Evolutionary conservation across 768 basidiomycete genomes (phyloP), one percentile per base, ranked within the genome.

Genomic region (Phylloporus scabripes): DNA sequence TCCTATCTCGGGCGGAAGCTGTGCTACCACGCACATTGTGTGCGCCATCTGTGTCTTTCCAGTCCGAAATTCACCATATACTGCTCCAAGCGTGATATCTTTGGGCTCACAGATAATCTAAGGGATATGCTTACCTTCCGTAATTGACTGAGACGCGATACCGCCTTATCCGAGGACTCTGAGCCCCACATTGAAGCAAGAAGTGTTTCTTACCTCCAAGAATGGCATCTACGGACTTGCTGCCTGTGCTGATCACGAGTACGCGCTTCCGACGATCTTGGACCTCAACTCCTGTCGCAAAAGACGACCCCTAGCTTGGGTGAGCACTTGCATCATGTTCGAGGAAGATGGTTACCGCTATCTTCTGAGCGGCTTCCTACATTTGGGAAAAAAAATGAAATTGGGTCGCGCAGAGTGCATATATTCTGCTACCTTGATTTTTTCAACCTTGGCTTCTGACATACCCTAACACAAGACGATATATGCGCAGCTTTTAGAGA

Each of bases 401-500:
- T 21, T 9, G 8, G 15, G 26, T 18, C 3, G 29, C 14, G 24
- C 20, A 9, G 32, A 31, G 23, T 46, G 58, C 58, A 50, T 61
- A 52, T 49, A 54, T 49, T 48, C 63, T 36, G 37, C 36, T 49
- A 80, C 92, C 74, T 95, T 95, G 60, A 97, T 89, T 66, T 98
- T 98, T 62, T 98, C 94, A 2, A 98, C 92, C 65, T 98, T 98
- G 0, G 94, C 88, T 59, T 96, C 94, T 3, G 93, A 93, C 78
- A 95, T 85, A 37, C 94, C 94, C 91, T 94, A 52, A 48, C 15
- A 49, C 7, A 9, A 51, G 50, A 34, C 4, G 37, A 39, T 55
- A 31, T 31, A 31, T 17, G 50, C 18, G 4, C 11, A 37, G 26
- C 11, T 18, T 11, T 38, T 44, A n/a, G 7, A 5, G 28, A n/a